These are phyloP conservation scores for Remersonia thermophila DNA, from an alignment of 2,329 filamentous ascomycete species.

Conservation along the genomic window DNA sequence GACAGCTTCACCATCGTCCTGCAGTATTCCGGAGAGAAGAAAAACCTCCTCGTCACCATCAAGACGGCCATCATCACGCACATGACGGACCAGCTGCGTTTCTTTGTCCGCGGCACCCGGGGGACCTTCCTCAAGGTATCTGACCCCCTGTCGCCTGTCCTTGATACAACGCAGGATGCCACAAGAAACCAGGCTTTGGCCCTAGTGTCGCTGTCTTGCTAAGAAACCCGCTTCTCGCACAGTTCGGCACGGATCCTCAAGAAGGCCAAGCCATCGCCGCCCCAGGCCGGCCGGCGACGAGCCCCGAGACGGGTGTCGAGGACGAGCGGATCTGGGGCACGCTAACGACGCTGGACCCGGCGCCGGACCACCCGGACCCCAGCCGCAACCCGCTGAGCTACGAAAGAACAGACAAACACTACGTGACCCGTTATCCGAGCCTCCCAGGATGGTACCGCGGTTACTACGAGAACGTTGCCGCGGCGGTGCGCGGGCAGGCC, in stretches of 20 bases:
- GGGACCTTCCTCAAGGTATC: conserved; percentile 33
- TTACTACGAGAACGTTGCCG: conserved; percentile 29
- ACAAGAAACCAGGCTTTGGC: too few relatives aligned
- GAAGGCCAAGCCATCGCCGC: conserved; percentile 22
- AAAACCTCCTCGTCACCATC: conserved; percentile 41
- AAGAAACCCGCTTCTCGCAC: too few relatives aligned
- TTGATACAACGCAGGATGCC: too few relatives aligned
- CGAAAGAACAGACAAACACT: conserved; percentile 19
- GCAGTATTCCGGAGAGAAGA: conserved; percentile 36
- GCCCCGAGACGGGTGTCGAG: conserved; percentile 25
- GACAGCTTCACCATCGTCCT: conserved; percentile 45
- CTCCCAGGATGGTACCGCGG: conserved; percentile 27
- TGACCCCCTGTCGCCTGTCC: too few relatives aligned
- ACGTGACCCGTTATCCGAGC: conserved; percentile 26
- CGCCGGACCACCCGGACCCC: conserved; percentile 23
- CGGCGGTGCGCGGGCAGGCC: conserved; percentile 26
- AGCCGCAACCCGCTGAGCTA: conserved; percentile 21
- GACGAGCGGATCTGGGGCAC: conserved; percentile 24
- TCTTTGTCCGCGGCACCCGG: conserved; percentile 49
- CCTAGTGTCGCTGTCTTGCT: too few relatives aligned
- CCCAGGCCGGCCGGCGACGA: conserved; percentile 19
- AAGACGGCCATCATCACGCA: conserved; percentile 48
- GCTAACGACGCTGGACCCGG: conserved; percentile 21
- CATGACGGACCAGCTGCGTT: conserved; percentile 47
- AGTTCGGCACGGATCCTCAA: conserved; percentile 22